Conservation (phyloP, 2,329 filamentous ascomycete species). For the Penicillium verrucosum region DNA sequence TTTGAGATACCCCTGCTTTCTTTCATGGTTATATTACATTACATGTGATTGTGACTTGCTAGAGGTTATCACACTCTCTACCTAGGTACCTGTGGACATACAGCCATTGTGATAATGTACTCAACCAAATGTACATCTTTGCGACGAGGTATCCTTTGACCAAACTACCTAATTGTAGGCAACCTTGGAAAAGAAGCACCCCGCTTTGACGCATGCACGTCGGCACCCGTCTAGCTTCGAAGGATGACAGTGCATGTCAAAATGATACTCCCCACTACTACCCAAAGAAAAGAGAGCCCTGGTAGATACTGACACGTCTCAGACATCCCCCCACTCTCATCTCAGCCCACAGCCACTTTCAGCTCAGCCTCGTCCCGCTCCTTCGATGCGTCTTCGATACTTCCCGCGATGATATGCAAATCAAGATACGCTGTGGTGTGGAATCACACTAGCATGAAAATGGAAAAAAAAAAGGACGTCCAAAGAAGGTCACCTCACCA, state of each 20-base stretch:
- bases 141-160: background rate
- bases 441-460: background rate
- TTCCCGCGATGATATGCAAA: conserved; percentile 6
- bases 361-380: conserved; percentile 19
- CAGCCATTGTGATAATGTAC: background rate
- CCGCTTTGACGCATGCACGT: background rate
- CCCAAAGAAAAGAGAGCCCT: background rate
- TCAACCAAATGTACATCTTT: background rate
- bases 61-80: too few relatives aligned
- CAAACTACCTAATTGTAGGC: background rate
- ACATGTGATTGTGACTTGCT: background rate
- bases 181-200: background rate
- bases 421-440: background rate
- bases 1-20: background rate
- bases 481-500: conserved; percentile 16
- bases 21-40: background rate
- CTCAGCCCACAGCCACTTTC: conserved; percentile 18
- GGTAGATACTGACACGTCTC: conserved; percentile 6
- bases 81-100: too few relatives aligned
- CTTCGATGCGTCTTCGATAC: conserved; percentile 36
- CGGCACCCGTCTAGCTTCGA: background rate
- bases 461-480: background rate
- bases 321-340: conserved; percentile 3
- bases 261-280: background rate
- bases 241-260: background rate